These are phyloP conservation scores for Aurinia saxatilis DNA, from an alignment of 345 rosid genomes.

Conservation along the genomic window DNA sequence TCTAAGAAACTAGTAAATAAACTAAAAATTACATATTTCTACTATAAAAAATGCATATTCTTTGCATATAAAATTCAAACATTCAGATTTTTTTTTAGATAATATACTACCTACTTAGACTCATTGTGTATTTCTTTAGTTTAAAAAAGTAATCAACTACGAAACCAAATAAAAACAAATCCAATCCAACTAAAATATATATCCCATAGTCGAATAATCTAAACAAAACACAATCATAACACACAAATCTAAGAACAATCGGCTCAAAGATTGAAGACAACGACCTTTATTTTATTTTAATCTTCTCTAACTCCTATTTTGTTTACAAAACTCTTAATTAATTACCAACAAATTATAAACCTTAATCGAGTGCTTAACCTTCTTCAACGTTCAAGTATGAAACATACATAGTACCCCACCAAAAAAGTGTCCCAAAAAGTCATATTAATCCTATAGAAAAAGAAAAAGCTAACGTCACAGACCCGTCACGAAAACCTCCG, in stretches of 20 bases:
- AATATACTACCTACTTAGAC: no score
- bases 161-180: neutral
- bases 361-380: neutral
- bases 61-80: no score
- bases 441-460: conserved; percentile 5
- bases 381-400: conserved; percentile 9
- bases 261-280: neutral
- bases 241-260: neutral
- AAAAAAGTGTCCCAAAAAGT: neutral
- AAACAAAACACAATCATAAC: neutral
- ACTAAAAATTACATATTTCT: no score
- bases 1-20: no score
- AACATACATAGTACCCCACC: conserved; percentile 5
- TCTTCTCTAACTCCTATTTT: neutral
- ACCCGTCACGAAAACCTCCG: neutral
- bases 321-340: neutral
- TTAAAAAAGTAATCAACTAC: no score
- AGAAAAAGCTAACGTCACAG: conserved; percentile 13
- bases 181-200: no score
- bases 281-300: neutral
- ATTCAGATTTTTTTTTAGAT: no score
- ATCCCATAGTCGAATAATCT: no score
- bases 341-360: neutral
- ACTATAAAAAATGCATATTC: no score
- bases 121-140: no score